phyloP scores from a whole-genome alignment of 129 eudicot species.

The Helianthus annuus region DNA sequence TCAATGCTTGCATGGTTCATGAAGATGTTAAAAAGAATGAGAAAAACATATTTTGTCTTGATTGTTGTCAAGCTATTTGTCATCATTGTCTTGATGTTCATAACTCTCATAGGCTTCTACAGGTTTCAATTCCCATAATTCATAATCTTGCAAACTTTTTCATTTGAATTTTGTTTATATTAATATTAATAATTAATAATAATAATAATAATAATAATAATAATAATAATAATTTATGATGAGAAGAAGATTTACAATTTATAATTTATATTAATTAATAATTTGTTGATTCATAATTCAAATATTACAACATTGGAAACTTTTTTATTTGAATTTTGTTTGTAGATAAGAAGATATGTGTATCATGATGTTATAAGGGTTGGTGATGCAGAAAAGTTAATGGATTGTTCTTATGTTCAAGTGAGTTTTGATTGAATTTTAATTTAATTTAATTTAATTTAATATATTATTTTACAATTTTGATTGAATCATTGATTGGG shows the following conservation, averaged over 20 bases:
- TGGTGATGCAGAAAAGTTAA: constrained; percentile 65
- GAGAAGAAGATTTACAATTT: too few relatives aligned
- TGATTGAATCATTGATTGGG: background rate
- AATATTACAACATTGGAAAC: too few relatives aligned
- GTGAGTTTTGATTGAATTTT: constrained; percentile 40
- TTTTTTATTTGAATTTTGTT: too few relatives aligned
- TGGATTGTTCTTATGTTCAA: constrained; percentile 78
- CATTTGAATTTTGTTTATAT: too few relatives aligned
- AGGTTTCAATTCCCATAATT: constrained; percentile 40
- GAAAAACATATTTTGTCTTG: constrained; percentile 74
- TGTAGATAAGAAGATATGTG: constrained; percentile 77
- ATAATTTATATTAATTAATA: too few relatives aligned
- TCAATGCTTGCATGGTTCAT: constrained; percentile 67
- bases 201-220: too few relatives aligned
- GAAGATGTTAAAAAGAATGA: constrained; percentile 68
- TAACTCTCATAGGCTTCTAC: constrained; percentile 70
- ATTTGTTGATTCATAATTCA: background rate
- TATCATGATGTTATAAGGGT: constrained; percentile 76
- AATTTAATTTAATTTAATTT: background rate
- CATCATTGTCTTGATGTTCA: constrained; percentile 58
- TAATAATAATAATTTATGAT: too few relatives aligned
- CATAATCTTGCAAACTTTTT: too few relatives aligned
- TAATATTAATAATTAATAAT: too few relatives aligned
- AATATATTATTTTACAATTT: background rate
- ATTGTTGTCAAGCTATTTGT: constrained; percentile 70